Evolutionary conservation across 31 red algal genomes (phyloP), one percentile per base, ranked within the genome.

Genomic region (Asparagopsis taxiformis): DNA sequence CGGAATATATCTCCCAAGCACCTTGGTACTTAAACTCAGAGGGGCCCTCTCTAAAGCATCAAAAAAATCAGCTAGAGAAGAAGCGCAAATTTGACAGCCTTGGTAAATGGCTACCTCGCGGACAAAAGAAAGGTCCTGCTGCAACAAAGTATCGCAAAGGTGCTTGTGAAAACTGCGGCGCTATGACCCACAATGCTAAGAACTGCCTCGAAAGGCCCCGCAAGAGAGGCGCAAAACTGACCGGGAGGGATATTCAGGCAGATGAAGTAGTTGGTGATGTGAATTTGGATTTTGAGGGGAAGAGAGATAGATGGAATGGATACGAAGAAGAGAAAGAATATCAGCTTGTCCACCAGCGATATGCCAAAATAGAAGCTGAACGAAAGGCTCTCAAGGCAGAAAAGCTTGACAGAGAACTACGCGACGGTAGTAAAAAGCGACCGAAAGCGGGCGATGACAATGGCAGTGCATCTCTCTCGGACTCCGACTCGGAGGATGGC

Each of bases 281-380:
- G 51, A 69, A 91, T 5, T 58, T 96, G 34, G 82, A 79, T 58
- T 96, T 77, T 75, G 87, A 91, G 57, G 93, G 83, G 32, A 96
- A 96, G 53, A 55, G 88, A n/a, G 93, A 96, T 44, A 46, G 85
- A 33, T 96, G 93, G 93, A 96, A 91, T 70, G 93, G 93, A 19
- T 96, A 87, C 39, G 86, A 91, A 50, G 75, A 76, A 28, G 21
- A 30, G 25, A 31, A 22, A 33, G 85, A 90, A 48, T 95, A 83
- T 62, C 31, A 85, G 8, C 30, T 44, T 17, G 70, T 84, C 6
- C 73, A 64, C 25, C 31, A 78, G 34, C 70, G 64, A n/a, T 52
- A 59, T 32, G 55, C 51, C 22, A 84, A 68, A 33, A 24, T 77
- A 29, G 85, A 95, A 29, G 67, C 58, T 13, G 51, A 60, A 8